Evolutionary conservation across 192 early-diverging fungal genomes (phyloP), one percentile per base, ranked within the genome.

Genomic region (Gryganskiella cystojenkinii): DNA sequence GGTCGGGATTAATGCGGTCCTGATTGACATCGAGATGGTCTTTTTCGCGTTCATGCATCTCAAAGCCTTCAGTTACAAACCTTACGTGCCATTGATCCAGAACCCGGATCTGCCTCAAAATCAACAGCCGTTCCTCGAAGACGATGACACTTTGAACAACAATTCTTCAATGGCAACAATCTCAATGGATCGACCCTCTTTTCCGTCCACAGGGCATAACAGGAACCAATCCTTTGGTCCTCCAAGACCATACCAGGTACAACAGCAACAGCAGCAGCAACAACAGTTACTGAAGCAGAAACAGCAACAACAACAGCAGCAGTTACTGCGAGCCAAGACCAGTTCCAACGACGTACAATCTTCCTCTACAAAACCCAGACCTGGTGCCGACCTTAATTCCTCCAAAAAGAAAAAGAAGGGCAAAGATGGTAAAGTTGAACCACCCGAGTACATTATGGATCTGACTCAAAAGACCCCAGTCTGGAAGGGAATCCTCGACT

Each of bases 21-120:
- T 80, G 27, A 73, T 80, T 24, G 70, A 80, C 43, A 22, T 80
- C 20, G 79, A 80, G 65, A 80, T 80, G 79, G 79, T 80, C 20
- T 58, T 80, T 22, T 80, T 80, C 46, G 64, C 79, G 0, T 6
- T 80, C 13, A 64, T 80, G 49, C 79, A 80, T 25, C 53, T 80
- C 14, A 67, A 63, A 28, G 79, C 79, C 14, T 80, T 80, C 59
- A 57, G 60, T 14, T 80, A 80, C 43, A 73, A 73, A 33, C 65
- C 71, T 17, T 80, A 80, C 55, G 65, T 71, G 0, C 79, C 79
- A 0, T 19, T 22, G 17, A 69, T 73, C 27, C 64, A 45, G 7
- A 78, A 78, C 43, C 74, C 74, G 0, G 67, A 78, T 31, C 37
- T 64, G 11, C 61, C 64, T 17, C 47, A 46, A 15, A 35, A 56